These are phyloP conservation scores for Tetratostichococcus sp. DNA, from an alignment of 139 green algal genomes.

Conservation along the genomic window DNA sequence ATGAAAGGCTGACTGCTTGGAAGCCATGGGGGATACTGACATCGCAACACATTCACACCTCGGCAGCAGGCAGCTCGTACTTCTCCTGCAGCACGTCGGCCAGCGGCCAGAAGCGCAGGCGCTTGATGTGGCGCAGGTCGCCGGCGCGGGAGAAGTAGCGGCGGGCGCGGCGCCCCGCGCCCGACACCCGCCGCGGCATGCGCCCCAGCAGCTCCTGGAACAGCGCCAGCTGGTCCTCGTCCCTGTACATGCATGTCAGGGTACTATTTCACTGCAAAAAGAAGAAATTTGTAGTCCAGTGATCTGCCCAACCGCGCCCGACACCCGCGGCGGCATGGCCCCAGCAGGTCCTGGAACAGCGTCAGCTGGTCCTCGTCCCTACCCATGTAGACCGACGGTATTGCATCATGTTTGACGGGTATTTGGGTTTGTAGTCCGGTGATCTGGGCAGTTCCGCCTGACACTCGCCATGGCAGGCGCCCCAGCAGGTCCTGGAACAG, in stretches of 20 bases:
- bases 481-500: conserved; percentile 96
- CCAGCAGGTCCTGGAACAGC: conserved; percentile 95
- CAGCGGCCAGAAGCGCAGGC: conserved; percentile 89
- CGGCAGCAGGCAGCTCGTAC: conserved; percentile 75
- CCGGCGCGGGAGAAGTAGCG: conserved; percentile 91
- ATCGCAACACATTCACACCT: conserved; percentile 53
- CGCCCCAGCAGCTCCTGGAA: conserved; percentile 93
- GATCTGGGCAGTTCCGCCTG: too few species aligned
- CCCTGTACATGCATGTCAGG: conserved; percentile 39
- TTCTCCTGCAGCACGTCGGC: conserved; percentile 88
- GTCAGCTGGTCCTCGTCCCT: conserved; percentile 98
- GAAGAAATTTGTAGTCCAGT: too few species aligned
- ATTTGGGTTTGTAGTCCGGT: too few species aligned
- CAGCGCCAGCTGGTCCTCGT: conserved; percentile 98
- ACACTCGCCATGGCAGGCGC: conserved; percentile 69
- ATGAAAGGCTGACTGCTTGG: too few species aligned
- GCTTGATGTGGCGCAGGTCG: conserved; percentile 88
- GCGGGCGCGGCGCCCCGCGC: conserved; percentile 65
- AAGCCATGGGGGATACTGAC: too few species aligned
- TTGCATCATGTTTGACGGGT: too few species aligned
- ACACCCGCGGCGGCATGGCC: conserved; percentile 74
- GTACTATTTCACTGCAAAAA: too few species aligned
- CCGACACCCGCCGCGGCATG: conserved; percentile 71
- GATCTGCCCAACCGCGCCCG: too few species aligned
- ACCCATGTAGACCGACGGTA: too few species aligned